A percentile compares a stretch with the other conserved stretches of the same genome.
Evolutionary conservation across 768 basidiomycete species (phyloP).

Genomic region (Tulasnella sp.): DNA sequence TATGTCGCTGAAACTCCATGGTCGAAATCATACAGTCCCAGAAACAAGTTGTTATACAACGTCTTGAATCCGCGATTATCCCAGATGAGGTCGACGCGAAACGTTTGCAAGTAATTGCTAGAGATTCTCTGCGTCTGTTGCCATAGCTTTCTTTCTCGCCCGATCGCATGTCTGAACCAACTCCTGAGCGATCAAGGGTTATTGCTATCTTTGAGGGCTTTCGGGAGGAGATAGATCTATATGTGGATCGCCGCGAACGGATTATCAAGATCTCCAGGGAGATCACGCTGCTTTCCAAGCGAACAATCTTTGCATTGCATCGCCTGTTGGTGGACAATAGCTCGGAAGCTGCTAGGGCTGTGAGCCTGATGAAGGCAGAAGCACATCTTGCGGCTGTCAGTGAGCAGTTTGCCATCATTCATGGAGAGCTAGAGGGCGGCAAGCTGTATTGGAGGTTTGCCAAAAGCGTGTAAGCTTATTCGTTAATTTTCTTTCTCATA

Average conservation of each 20-base stretch:
- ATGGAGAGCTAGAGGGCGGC: conserved; percentile 50
- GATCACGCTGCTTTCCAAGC: conserved; percentile 84
- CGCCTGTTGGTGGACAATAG: conserved; percentile 42
- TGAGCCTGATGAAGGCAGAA: conserved; percentile 12
- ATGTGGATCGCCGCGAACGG: conserved; percentile 80
- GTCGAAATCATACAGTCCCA: no score
- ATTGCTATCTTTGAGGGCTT: conserved; percentile 44
- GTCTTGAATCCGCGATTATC: no score
- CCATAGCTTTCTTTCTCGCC: no score
- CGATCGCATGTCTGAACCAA: no score
- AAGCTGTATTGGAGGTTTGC: conserved; percentile 59
- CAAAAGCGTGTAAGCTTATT: conserved; percentile 37
- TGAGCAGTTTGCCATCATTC: conserved; percentile 52
- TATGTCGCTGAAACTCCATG: neutral
- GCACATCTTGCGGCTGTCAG: conserved; percentile 22
- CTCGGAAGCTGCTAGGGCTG: conserved; percentile 22
- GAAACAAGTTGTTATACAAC: no score
- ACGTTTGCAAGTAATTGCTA: no score
- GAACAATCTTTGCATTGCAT: conserved; percentile 86
- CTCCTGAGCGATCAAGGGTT: conserved; percentile 13
- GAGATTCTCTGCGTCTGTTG: no score
- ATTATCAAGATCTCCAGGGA: conserved; percentile 85
- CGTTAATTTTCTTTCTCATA: neutral
- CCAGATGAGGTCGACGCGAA: no score
- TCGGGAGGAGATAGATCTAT: conserved; percentile 62